These are phyloP conservation scores for Diaporthe longicolla DNA, from an alignment of 2,329 filamentous ascomycete genomes.

Conservation along the genomic window DNA sequence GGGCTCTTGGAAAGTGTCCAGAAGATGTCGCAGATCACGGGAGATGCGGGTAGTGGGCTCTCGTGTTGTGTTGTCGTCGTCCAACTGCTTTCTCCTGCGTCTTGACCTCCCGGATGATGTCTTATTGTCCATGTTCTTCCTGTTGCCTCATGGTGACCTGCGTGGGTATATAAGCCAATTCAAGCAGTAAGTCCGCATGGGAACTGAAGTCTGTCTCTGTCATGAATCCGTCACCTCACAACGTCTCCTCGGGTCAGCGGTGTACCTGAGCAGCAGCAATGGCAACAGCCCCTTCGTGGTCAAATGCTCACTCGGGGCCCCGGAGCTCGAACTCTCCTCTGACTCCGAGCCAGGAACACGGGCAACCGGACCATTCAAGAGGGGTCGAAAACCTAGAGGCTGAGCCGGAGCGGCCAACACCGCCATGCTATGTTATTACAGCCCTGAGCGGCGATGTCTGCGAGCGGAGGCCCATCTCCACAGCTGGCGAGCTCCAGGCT, in stretches of 20 bases:
- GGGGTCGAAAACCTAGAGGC: too few relatives aligned
- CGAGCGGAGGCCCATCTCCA: constrained; percentile 39
- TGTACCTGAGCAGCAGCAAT: constrained; percentile 1
- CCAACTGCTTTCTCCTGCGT: background rate
- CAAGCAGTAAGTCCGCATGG: background rate
- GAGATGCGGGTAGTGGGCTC: background rate
- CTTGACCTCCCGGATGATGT: background rate
- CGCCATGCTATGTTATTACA: background rate
- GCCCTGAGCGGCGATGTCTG: constrained; percentile 42
- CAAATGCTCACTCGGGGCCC: background rate
- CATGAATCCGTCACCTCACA: background rate
- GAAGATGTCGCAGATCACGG: constrained; percentile 12
- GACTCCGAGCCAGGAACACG: background rate
- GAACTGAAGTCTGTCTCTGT: background rate
- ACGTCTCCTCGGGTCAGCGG: background rate
- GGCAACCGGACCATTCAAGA: background rate
- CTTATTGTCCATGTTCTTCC: background rate
- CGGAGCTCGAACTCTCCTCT: background rate
- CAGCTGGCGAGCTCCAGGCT: constrained; percentile 42
- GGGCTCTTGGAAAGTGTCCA: constrained; percentile 8
- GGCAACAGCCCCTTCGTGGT: background rate
- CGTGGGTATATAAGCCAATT: background rate
- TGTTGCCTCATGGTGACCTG: background rate
- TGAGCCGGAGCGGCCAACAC: background rate
- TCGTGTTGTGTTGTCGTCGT: background rate